Evolutionary conservation across 129 eudicot genomes (phyloP), one percentile per base, ranked within the genome.

Genomic region (Helichrysum umbraculigerum): DNA sequence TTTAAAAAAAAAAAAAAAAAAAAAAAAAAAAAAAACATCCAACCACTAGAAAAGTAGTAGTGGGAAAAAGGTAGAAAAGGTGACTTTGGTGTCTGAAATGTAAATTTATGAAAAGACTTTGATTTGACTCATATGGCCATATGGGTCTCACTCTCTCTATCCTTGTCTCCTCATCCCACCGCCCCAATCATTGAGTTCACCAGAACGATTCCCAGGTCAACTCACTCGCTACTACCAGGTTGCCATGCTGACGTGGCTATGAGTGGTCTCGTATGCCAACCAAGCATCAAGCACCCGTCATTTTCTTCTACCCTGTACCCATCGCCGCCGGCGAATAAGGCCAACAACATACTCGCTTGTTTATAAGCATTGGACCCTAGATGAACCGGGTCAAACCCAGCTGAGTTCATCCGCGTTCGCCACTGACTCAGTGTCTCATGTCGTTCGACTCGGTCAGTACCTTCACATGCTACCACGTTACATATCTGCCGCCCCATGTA

Each of bases 211-310:
- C 64, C 74, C 35, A 68, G n/a, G 83, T 81, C 56, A 8, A 83
- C 85, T 79, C 82, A 25, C 74, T 65, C 75, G 64, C 51, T 60
- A 33, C 60, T 62, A 63, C 68, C 77, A 66, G 83, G 86, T 72
- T 82, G 86, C 92, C 96, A 92, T 1, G 97, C 97, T 8, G 97
- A 92, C 68, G 97, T 92, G 66, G 96, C 89, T 71, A 92, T 92
- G 78, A 92, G 86, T 21, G 97, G 92, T 14, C 97, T 79, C 0
- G 96, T 89, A 70, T 92, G 97, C 97, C 97, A 92, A 15, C 96
- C 92, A 50, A 92, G 75, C 97, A 87, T 89, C 74, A 92, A 72
- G 78, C 91, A 89, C 50, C 97, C 97, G 68, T 84, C 92, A 41
- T 78, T 87, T 66, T 92, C 97, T 44, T 89, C 97, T 85, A 92